Evolutionary conservation across 768 basidiomycete genomes (phyloP), one percentile per base, ranked within the genome.

Genomic region (Boletus rubescentipes): DNA sequence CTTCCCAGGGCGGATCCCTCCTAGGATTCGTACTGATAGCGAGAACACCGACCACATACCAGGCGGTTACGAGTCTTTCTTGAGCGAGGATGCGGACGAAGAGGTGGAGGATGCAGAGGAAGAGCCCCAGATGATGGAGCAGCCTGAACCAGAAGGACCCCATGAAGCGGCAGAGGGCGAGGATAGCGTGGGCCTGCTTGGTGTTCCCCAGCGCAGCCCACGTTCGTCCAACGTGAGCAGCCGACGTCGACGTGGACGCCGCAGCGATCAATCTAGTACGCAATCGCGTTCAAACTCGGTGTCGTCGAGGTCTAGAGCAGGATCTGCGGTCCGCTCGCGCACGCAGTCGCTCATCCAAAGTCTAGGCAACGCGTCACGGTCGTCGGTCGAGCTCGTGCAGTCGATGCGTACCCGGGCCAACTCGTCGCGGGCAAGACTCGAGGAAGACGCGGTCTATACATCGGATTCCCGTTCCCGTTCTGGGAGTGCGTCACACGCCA

Each of bases 361-460:
- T 46, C 73, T 89, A 11, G 78, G 79, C 1, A 79, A 80, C 5
- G 85, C 85, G 0, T 85, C 84, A 9, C 74, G 79, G 35, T 82
- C 82, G 0, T 86, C 84, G 29, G 61, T 87, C 36, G 84, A 85
- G 31, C 74, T 82, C 12, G 81, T 83, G 16, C 76, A 77, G 55
- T 67, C 66, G 5, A 75, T 75, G 5, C 76, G 82, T 37, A 76
- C 78, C 23, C 78, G 85, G 18, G 76, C 85, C 32, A 82, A 85
- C 59, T 86, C 85, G n/a, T 82, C 82, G n/a, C 82, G 83, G 77
- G 82, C 80, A 7, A 72, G 86, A 52, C 73, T 87, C n/a, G 82
- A 84, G 56, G 84, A 85, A 51, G 82, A 82, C 43, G 64, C 65
- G 42, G 59, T 65, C 50, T 73, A 68, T 57, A 53, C 63, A 31